Percentiles rank a stretch among this genome's conserved stretches.
Conservation (phyloP, 1,139 yeast genomes). For the Saccharomyces hybrid region DNA sequence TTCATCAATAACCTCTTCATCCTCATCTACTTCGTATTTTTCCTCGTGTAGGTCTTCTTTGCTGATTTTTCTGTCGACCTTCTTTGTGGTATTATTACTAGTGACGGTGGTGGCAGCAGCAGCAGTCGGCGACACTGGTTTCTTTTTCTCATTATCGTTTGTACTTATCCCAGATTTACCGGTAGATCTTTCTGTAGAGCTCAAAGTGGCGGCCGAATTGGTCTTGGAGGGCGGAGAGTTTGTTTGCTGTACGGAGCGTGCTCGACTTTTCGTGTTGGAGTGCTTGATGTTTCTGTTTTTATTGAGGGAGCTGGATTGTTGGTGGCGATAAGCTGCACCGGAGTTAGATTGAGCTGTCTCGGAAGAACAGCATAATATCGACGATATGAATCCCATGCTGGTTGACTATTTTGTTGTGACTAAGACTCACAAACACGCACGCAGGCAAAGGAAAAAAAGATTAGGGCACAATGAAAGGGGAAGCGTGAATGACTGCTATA, state of each 20-base stretch:
- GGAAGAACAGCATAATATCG: constrained; percentile 7
- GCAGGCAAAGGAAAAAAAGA: constrained; percentile 1
- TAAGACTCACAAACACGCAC: neutral
- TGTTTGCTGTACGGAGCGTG: neutral
- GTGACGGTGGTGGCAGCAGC: neutral
- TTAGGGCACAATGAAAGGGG: neutral
- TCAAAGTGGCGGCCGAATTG: neutral
- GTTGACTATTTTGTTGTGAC: neutral
- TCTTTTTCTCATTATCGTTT: constrained; percentile 1
- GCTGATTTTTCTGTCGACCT: neutral
- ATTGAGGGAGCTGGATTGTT: neutral
- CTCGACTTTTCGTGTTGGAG: neutral
- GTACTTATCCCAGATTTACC: neutral
- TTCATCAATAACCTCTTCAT: constrained; percentile 2
- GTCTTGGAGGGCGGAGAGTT: neutral
- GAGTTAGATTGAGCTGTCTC: neutral
- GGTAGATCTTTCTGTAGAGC: neutral
- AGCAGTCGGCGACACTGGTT: neutral
- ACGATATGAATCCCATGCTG: constrained; percentile 7
- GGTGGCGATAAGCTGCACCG: neutral
- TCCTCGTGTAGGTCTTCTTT: constrained; percentile 2
- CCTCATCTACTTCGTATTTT: constrained; percentile 4
- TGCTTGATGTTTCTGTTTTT: constrained; percentile 1
- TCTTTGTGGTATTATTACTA: neutral
- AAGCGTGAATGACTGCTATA: neutral